A percentile compares a stretch with the other conserved stretches of the same genome.
Evolutionary conservation across 106 monocot genomes (phyloP).

Genomic region (Dendrobium nobile): DNA sequence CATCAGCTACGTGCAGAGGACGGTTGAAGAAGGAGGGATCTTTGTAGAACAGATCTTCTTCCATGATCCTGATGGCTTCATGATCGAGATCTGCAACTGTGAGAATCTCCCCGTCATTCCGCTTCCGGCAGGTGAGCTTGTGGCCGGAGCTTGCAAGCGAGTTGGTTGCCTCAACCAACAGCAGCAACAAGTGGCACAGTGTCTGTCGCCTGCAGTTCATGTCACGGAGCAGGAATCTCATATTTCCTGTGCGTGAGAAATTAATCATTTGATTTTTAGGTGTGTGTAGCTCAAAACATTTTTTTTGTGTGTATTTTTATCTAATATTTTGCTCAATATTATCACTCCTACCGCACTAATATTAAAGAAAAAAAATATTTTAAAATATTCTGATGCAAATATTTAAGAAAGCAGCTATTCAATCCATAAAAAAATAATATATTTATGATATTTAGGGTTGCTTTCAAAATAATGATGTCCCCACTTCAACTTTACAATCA

Average conservation of each 20-base stretch:
- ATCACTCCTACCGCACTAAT: no score
- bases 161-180: conserved; percentile 12
- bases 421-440: no score
- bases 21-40: conserved; percentile 72
- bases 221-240: conserved; percentile 1
- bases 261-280: no score
- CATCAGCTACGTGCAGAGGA: conserved; percentile 37
- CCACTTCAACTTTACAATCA: no score
- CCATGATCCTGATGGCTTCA: conserved; percentile 93
- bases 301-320: no score
- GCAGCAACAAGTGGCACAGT: conserved; percentile 16
- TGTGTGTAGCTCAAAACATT: no score
- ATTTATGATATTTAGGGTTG: no score
- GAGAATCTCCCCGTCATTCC: conserved; percentile 76
- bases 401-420: no score
- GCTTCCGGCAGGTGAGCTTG: conserved; percentile 17
- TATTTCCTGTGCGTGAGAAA: not conserved
- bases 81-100: conserved; percentile 98
- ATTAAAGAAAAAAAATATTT: no score
- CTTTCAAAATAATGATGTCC: no score
- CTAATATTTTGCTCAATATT: no score
- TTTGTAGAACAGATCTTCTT: conserved; percentile 83
- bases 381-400: no score
- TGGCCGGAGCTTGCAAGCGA: conserved; percentile 37
- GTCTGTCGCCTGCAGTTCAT: conserved; percentile 2